Percentiles rank a stretch among this genome's conserved stretches.
phyloP scores from a whole-genome alignment of 1,139 yeast genomes.

The Protomyces macrosporus region DNA sequence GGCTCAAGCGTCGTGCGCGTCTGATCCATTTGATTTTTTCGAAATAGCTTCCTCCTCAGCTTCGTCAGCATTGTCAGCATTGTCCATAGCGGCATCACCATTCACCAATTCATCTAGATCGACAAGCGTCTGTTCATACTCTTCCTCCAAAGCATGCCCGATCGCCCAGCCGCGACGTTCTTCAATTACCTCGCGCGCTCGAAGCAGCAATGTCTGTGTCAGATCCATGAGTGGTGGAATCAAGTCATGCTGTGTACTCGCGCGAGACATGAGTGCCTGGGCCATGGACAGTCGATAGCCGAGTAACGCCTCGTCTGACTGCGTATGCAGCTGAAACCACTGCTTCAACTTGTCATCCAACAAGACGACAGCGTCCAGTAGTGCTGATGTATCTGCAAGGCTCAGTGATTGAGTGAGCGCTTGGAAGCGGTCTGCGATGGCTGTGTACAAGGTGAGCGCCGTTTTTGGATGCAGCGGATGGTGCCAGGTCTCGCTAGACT shows the following conservation, averaged over 20 bases:
- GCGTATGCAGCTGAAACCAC: background rate
- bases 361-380: too few species aligned
- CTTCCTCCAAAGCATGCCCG: constrained; percentile 20
- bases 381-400: too few species aligned
- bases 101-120: constrained; percentile 12
- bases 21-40: too few species aligned
- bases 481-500: background rate
- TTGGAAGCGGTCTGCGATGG: background rate
- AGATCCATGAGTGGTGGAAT: constrained; percentile 5
- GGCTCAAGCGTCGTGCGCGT: too few species aligned
- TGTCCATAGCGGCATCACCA: background rate
- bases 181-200: constrained; percentile 7
- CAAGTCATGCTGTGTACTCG: constrained; percentile 7
- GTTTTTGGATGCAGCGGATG: background rate
- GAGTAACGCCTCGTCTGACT: constrained; percentile 4
- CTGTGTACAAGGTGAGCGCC: background rate
- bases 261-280: constrained; percentile 10
- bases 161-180: constrained; percentile 13
- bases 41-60: too few species aligned
- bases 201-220: constrained; percentile 3
- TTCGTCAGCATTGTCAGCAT: too few species aligned
- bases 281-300: background rate
- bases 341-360: constrained; percentile 3
- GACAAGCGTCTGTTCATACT: constrained; percentile 4
- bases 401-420: background rate